These are phyloP conservation scores for Teunomyces lycoperdinae DNA, from an alignment of 805 yeast genomes.

Conservation along the genomic window DNA sequence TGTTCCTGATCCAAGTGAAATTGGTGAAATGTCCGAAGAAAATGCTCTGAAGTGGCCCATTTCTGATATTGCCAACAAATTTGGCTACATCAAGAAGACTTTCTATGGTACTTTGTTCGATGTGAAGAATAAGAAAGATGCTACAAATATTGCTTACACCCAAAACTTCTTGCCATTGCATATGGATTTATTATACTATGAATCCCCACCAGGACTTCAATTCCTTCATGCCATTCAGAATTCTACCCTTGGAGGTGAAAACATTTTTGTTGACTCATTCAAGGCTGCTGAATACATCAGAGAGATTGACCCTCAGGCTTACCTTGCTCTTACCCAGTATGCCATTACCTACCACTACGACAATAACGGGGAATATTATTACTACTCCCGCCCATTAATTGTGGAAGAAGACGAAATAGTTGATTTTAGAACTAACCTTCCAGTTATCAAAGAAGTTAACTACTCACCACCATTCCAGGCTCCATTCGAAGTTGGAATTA, in stretches of 20 bases:
- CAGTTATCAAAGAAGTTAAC: slow-evolving; percentile 53
- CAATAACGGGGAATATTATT: slow-evolving; percentile 60
- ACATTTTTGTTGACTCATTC: slow-evolving; percentile 67
- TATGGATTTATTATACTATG: slow-evolving; percentile 74
- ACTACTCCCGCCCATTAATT: slow-evolving; percentile 58
- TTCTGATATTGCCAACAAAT: slow-evolving; percentile 40
- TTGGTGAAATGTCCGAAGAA: slow-evolving; percentile 35
- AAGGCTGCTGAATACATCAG: slow-evolving; percentile 58
- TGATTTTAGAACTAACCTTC: slow-evolving; percentile 14
- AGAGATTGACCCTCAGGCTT: slow-evolving; percentile 58
- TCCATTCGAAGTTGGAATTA: slow-evolving; percentile 62
- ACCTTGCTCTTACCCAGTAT: slow-evolving; percentile 54
- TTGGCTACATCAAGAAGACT: slow-evolving; percentile 69
- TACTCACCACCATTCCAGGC: slow-evolving; percentile 86
- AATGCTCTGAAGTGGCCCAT: slow-evolving; percentile 43
- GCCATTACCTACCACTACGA: slow-evolving; percentile 71
- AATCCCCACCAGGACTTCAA: slow-evolving; percentile 80
- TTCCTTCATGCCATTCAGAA: slow-evolving; percentile 59
- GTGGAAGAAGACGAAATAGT: slow-evolving; percentile 44
- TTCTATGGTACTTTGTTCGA: slow-evolving; percentile 73
- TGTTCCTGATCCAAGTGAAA: slow-evolving; percentile 42
- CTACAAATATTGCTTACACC: slow-evolving; percentile 71
- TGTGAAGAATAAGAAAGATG: slow-evolving; percentile 48
- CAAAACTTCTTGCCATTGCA: slow-evolving; percentile 64
- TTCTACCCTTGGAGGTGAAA: slow-evolving; percentile 63